A percentile compares a stretch with the other conserved stretches of the same genome.
These are phyloP conservation scores for Citrullus amarus DNA, from an alignment of 306 rosid genomes.

Conservation along the genomic window DNA sequence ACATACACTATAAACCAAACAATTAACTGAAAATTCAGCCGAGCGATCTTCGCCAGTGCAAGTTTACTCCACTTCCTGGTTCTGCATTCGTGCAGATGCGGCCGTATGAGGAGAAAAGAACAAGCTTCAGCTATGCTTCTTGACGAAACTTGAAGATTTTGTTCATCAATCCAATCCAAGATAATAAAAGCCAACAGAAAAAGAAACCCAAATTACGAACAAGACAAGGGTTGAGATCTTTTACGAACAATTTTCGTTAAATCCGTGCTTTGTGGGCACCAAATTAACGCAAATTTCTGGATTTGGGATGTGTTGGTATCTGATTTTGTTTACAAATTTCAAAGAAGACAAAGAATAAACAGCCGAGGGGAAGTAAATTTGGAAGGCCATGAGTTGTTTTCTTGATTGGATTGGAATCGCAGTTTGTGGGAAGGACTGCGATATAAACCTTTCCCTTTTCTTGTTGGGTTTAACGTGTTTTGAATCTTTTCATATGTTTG, in stretches of 20 bases:
- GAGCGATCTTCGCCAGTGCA: neutral
- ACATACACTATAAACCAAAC: neutral
- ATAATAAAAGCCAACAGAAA: neutral
- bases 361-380: neutral
- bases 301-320: neutral
- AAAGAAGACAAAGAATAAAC: neutral
- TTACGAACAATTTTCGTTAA: neutral
- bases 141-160: conserved; percentile 14
- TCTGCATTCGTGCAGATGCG: neutral
- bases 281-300: conserved; percentile 7
- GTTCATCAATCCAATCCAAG: conserved; percentile 25
- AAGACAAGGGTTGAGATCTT: neutral
- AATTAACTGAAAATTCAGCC: neutral
- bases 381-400: neutral
- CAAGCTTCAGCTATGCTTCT: neutral
- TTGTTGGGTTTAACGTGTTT: neutral
- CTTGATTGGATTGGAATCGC: conserved; percentile 5
- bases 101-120: neutral
- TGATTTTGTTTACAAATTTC: neutral
- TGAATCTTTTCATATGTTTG: neutral
- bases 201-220: neutral
- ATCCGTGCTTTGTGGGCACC: conserved; percentile 1
- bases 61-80: neutral
- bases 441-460: neutral
- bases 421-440: neutral